phyloP scores from a whole-genome alignment of 805 yeast species.

The Metschnikowia colocasiae region DNA sequence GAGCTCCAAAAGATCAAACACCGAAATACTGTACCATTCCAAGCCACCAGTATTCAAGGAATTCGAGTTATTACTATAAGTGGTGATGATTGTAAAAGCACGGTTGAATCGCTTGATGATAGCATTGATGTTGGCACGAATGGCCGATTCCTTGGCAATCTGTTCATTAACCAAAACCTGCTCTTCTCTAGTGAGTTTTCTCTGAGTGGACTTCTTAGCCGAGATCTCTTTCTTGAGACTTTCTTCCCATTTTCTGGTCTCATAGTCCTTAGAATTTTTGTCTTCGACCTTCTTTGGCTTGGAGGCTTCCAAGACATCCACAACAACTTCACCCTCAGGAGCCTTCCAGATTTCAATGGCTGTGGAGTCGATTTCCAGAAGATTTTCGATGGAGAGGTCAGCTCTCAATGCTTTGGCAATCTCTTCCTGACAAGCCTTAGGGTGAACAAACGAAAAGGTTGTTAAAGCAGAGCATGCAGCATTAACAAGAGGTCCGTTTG shows the following conservation, averaged over 20 bases:
- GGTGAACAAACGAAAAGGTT: slow-evolving; percentile 55
- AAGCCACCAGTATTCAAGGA: slow-evolving; percentile 9
- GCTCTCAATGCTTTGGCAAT: slow-evolving; percentile 40
- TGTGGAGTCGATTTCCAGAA: slow-evolving; percentile 43
- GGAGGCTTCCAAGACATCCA: slow-evolving; percentile 52
- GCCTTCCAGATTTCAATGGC: slow-evolving; percentile 65
- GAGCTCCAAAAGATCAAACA: slow-evolving; percentile 45
- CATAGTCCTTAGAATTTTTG: slow-evolving; percentile 81
- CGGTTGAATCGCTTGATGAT: slow-evolving; percentile 41
- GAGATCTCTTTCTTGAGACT: slow-evolving; percentile 72
- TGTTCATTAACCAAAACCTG: slow-evolving; percentile 59
- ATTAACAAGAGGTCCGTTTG: slow-evolving; percentile 44
- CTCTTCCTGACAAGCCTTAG: slow-evolving; percentile 51
- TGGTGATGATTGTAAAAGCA: slow-evolving; percentile 49
- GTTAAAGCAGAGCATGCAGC: slow-evolving; percentile 42
- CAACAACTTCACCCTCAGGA: slow-evolving; percentile 64
- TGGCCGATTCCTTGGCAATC: slow-evolving; percentile 53
- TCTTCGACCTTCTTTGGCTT: slow-evolving; percentile 45
- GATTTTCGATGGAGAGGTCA: slow-evolving; percentile 37
- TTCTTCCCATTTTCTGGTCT: slow-evolving; percentile 86
- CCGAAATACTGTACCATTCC: slow-evolving; percentile 71
- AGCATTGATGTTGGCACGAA: slow-evolving; percentile 46
- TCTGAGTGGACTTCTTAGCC: slow-evolving; percentile 49
- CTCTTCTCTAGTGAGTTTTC: slow-evolving; percentile 76
- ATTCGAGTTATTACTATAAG: slow-evolving; percentile 44